A percentile compares a stretch with the other conserved stretches of the same genome.
Conservation (phyloP, 192 early-diverging fungal species). For the Rhizoclosmatium globosum region DNA sequence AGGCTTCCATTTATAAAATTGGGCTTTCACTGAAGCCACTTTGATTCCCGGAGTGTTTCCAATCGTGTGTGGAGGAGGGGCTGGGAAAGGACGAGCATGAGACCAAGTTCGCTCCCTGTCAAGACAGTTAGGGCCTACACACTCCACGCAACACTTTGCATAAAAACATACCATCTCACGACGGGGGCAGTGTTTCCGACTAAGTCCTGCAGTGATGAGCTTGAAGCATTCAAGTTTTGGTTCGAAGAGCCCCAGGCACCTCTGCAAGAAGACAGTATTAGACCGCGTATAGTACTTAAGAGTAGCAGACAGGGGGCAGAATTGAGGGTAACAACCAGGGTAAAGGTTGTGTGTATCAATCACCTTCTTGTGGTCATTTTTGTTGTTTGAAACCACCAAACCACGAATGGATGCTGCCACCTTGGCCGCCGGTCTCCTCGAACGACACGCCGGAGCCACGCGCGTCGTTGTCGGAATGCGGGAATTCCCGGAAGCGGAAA, state of each 20-base stretch:
- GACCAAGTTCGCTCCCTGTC: constrained; percentile 23
- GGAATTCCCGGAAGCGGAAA: constrained; percentile 60
- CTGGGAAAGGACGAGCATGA: constrained; percentile 20
- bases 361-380: neutral
- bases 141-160: neutral
- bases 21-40: constrained; percentile 23
- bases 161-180: constrained; percentile 20
- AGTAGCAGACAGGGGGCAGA: neutral
- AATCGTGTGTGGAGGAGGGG: constrained; percentile 32
- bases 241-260: neutral
- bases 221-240: constrained; percentile 6
- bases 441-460: neutral
- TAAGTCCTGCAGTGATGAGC: constrained; percentile 2
- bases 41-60: constrained; percentile 38
- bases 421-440: too few species aligned
- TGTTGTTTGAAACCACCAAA: neutral
- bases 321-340: neutral
- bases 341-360: too few species aligned
- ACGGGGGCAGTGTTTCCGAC: neutral
- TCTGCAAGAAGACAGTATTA: neutral
- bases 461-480: constrained; percentile 31
- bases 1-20: constrained; percentile 32
- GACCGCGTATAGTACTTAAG: neutral
- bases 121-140: neutral
- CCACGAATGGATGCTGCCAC: too few species aligned